Evolutionary conservation across 2,329 filamentous ascomycete species (phyloP), one percentile per base, ranked within the genome.

Genomic region (Fusarium tanahbumbuense): DNA sequence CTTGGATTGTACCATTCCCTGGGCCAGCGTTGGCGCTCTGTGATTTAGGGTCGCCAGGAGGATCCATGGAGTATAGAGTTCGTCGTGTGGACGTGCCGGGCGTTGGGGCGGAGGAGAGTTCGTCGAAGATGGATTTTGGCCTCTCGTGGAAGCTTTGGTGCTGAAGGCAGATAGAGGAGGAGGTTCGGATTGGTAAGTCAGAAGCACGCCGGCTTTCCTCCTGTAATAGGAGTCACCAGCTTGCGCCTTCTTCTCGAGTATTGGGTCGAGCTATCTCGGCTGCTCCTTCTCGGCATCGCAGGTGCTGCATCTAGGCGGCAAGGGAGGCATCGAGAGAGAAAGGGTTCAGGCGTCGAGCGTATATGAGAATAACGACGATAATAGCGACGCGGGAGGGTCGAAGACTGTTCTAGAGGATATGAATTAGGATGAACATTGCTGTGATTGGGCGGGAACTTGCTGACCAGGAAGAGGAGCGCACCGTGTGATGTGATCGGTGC

Each of bases 71-170:
- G 18, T n/a, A n/a, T 37, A 37, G 10, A 12, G 34, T 37, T 37
- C 18, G 34, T 3, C 18, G 10, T n/a, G 18, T 12, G 10, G 34
- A 12, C 18, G 10, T n/a, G 34, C 7, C 1, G 34, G 34, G 5
- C 0, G 0, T n/a, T 37, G 34, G 4, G 0, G 34, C 10, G 34
- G 34, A 1, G 11, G 34, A n/a, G 18, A 6, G n/a, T 37, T n/a
- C 6, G 18, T 7, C 18, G 10, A 37, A 1, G 34, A 2, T 12
- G 6, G 3, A 0, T 4, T 37, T n/a, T n/a, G 34, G 34, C 10
- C 4, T 37, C 34, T 37, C 10, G 6, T n/a, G 2, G 6, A 12
- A 37, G 0, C 10, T n/a, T 37, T 37, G 34, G 10, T 12, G 3
- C 10, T n/a, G 6, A 7, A n/a, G 34, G 10, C 18, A 6, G 6